phyloP scores from a whole-genome alignment of 225 moss, liverwort and hornwort genomes.

The Polytrichum commune region DNA sequence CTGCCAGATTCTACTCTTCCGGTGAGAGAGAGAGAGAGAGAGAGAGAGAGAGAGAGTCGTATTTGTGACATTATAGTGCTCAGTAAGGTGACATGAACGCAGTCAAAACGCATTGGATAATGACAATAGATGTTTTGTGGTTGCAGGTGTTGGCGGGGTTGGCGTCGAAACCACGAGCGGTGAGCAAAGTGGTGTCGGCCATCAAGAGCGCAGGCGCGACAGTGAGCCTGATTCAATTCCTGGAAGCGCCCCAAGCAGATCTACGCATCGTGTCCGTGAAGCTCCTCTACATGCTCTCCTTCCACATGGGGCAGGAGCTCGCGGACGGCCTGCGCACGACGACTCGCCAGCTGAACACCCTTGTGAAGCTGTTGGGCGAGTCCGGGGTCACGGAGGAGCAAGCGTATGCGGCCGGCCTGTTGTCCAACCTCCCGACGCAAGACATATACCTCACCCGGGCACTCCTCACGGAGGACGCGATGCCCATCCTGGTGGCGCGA shows the following conservation, averaged over 20 bases:
- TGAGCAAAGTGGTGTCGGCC: slow-evolving; percentile 68
- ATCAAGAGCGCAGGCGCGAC: slow-evolving; percentile 91
- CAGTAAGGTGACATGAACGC: too few relatives aligned
- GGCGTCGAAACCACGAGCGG: slow-evolving; percentile 64
- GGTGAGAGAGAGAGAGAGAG: too few relatives aligned
- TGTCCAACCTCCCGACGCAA: slow-evolving; percentile 77
- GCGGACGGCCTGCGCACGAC: slow-evolving; percentile 88
- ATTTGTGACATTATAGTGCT: too few relatives aligned
- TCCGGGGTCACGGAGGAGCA: slow-evolving; percentile 82
- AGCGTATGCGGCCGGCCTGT: slow-evolving; percentile 75
- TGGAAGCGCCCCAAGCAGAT: slow-evolving; percentile 78
- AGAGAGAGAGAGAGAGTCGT: too few relatives aligned
- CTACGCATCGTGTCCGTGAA: slow-evolving; percentile 71
- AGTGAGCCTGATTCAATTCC: slow-evolving; percentile 83
- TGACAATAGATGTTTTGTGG: too few relatives aligned
- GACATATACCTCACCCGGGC: slow-evolving; percentile 77
- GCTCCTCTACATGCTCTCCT: slow-evolving; percentile 66
- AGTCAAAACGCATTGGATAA: too few relatives aligned
- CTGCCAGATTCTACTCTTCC: too few relatives aligned
- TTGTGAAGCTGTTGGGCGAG: slow-evolving; percentile 66
- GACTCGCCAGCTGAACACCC: slow-evolving; percentile 76
- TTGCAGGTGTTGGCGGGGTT: slow-evolving; percentile 81
- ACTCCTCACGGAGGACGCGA: slow-evolving; percentile 65
- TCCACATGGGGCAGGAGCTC: slow-evolving; percentile 86
- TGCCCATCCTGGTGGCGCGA: slow-evolving; percentile 52